Conservation (phyloP, 78 protist genomes). For the Pigoraptor vietnamica region DNA sequence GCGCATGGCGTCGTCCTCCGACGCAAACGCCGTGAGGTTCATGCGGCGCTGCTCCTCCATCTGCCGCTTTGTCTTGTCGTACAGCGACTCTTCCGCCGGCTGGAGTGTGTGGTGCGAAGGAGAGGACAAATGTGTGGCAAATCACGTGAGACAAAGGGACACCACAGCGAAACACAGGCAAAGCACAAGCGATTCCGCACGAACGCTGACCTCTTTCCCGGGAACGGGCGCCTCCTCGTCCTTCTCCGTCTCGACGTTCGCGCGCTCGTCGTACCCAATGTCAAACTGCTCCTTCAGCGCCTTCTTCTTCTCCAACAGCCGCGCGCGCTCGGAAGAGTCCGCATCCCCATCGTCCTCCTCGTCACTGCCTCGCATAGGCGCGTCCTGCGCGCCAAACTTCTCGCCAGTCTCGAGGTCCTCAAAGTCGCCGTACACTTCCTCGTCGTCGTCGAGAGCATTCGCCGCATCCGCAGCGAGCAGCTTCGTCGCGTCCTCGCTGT, state of each 20-base stretch:
- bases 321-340: not conserved
- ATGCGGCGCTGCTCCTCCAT: slow-evolving; percentile 4
- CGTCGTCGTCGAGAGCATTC: slow-evolving; percentile 10
- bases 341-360: slow-evolving; percentile 21
- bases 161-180: too few relatives aligned
- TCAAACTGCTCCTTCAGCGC: slow-evolving; percentile 27
- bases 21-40: slow-evolving; percentile 23
- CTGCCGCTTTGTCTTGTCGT: slow-evolving; percentile 8
- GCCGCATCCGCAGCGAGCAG: not conserved
- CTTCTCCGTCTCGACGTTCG: slow-evolving; percentile 32
- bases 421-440: slow-evolving; percentile 69
- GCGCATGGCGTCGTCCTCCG: slow-evolving; percentile 15
- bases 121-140: not conserved
- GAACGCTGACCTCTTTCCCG: not conserved
- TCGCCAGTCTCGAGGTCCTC: slow-evolving; percentile 85
- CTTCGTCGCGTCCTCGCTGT: slow-evolving; percentile 14
- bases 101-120: not conserved
- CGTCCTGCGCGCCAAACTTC: slow-evolving; percentile 26
- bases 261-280: slow-evolving; percentile 26
- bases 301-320: not conserved
- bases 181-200: not conserved
- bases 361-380: slow-evolving; percentile 28
- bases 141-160: too few relatives aligned
- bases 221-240: slow-evolving; percentile 7
- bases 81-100: not conserved